Evolutionary conservation across 228 moss, liverwort and hornwort species (phyloP), one percentile per base, ranked within the genome.

Genomic region (Sphagnum magellanicum): DNA sequence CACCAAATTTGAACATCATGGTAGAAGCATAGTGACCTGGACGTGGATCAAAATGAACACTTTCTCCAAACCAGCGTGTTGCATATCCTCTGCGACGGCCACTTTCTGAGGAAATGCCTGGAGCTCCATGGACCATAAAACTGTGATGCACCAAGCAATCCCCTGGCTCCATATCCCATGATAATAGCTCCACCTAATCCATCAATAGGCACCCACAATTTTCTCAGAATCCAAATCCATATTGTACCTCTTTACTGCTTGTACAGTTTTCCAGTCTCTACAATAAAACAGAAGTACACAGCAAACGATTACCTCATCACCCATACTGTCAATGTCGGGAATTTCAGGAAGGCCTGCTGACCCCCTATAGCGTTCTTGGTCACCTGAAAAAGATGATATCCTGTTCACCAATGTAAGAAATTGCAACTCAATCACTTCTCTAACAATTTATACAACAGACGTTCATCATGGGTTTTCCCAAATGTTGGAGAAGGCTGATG

Each of bases 161-260:
- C 71, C 97, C 97, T 69, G 97, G 97, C 73, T 93, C 93, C 87
- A 98, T 80, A 66, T 98, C 93, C 97, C 97, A 98, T 5, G 93
- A 74, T 67, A 98, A 71, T 55, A 98, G 66, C 61, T 98, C 97
- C 71, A 88, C 88, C 96, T 96, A 79, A 9, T 5, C 6, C 68
- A 32, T 32, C 32, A 32, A 32, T 32, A 32, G 3, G 3, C 32
- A 32, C 32, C 32, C 32, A 32, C 32, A 32, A 32, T 32, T 32
- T 32, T 2, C 32, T 32, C 32, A 32, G 32, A 32, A 3, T 32
- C 32, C 32, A 32, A 32, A 32, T 32, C 32, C 32, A 32, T 32
- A 1, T 32, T 1, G 32, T 1, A 32, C 32, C 32, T 32, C 32
- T 32, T 32, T 32, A 32, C 32, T 3, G 32, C 32, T 32, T 32